Evolutionary conservation across 108 stramenopile genomes (phyloP).

Genomic region (Aurantiochytrium sp.): DNA sequence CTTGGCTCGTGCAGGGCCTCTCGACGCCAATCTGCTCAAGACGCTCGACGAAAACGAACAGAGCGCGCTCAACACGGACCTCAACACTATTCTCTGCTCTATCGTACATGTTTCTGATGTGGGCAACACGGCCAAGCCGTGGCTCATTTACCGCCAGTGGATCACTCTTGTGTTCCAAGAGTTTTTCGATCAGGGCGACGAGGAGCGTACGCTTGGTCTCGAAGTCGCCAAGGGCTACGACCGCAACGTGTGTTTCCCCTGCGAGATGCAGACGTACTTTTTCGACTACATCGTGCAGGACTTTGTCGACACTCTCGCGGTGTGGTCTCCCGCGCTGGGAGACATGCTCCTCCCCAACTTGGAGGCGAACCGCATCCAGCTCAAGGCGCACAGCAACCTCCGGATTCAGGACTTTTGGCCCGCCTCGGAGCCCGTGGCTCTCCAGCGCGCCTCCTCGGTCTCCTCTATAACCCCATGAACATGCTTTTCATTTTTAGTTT

Average conservation of each 20-base stretch:
- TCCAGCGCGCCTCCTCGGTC: too few species aligned
- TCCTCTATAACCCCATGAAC: too few species aligned
- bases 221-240: constrained; percentile 26
- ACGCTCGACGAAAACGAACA: neutral
- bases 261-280: neutral
- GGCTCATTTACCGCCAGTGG: constrained; percentile 17
- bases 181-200: constrained; percentile 34
- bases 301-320: neutral
- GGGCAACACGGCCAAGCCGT: neutral
- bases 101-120: constrained; percentile 26
- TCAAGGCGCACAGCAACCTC: neutral
- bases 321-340: neutral
- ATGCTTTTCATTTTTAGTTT: too few species aligned
- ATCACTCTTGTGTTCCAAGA: constrained; percentile 19
- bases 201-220: constrained; percentile 19
- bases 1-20: neutral
- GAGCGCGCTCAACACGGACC: neutral
- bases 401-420: neutral
- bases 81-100: neutral
- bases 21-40: neutral
- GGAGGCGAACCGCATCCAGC: neutral
- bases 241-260: constrained; percentile 15
- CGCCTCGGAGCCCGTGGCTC: too few species aligned
- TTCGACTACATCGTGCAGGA: neutral
- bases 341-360: neutral